phyloP scores from a whole-genome alignment of 1,284 basidiomycete species.

The Moesziomyces parantarcticus region DNA sequence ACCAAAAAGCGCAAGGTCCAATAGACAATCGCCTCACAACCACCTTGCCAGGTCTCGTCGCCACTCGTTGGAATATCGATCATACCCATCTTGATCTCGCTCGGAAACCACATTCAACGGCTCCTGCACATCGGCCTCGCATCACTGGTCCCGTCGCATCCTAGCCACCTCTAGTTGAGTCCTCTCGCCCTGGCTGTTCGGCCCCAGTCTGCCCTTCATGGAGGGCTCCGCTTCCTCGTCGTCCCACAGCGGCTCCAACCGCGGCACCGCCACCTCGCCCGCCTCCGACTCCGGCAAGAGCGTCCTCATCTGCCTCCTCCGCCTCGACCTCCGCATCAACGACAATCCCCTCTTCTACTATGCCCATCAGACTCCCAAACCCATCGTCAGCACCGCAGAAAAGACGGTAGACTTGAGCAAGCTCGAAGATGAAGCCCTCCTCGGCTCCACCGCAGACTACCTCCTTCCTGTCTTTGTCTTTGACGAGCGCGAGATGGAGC shows the following conservation, averaged over 20 bases:
- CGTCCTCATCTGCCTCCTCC: conserved; percentile 60
- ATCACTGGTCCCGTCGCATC: background rate
- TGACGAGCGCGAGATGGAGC: conserved; percentile 72
- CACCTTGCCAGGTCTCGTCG: background rate
- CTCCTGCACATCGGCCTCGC: background rate
- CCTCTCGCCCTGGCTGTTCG: background rate
- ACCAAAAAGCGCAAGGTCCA: no score
- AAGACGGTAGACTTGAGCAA: conserved; percentile 47
- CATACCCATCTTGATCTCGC: no score
- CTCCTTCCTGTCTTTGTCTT: conserved; percentile 73
- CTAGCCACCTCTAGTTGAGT: background rate
- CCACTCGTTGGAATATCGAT: background rate
- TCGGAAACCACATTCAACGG: no score
- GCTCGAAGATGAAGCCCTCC: conserved; percentile 54
- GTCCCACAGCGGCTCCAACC: conserved; percentile 29
- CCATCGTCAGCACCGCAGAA: conserved; percentile 31
- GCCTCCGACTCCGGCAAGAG: conserved; percentile 31
- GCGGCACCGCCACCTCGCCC: conserved; percentile 17
- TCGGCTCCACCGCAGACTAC: conserved; percentile 67
- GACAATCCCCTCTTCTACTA: conserved; percentile 72
- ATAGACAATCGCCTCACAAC: no score
- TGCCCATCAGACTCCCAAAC: conserved; percentile 47
- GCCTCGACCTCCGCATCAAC: conserved; percentile 66
- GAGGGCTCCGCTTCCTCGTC: conserved; percentile 30
- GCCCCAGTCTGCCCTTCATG: conserved; percentile 6